Evolutionary conservation across 306 rosid genomes (phyloP), one percentile per base, ranked within the genome.

Genomic region (Prunus mongolica): DNA sequence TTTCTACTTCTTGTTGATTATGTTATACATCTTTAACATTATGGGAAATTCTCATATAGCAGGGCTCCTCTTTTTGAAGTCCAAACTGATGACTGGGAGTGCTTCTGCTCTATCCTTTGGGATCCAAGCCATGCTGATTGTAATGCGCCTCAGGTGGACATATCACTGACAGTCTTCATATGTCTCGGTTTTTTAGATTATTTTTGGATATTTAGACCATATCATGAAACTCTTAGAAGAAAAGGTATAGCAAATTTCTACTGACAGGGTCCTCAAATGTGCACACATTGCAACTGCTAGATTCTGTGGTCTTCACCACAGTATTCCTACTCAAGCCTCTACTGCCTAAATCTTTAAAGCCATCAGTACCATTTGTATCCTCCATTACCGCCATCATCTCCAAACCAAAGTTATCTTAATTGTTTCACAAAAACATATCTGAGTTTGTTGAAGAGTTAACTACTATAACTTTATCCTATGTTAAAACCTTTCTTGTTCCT

Each of bases 21-120:
- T 30, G 32, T 44, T 67, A 6, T 14, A 9, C 65, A 65, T 76
- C 61, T 19, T 38, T 76, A 45, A 66, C 75, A 46, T 50, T 15
- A n/a, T 78, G 65, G 28, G 28, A 79, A 27, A 14, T 64, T 54
- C 50, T 78, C 38, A 46, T 7, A 46, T 65, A 38, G 19, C 75
- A 87, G 90, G 81, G 90, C 86, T 81, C 90, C 90, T 72, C 79
- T 78, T 79, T 84, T 70, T 61, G 90, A 87, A 79, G 84, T 79
- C 66, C 90, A 87, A 76, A 84, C 86, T 24, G 84, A 87, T 73
- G 67, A 81, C 3, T 87, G 90, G 90, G 90, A 87, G 61, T 84
- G 90, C 88, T 87, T 78, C 76, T 84, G 86, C 81, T 84, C 81
- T 65, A 58, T 81, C 47, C 84, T 76, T 24, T 84, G 88, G 90